Conservation (phyloP, 2,329 filamentous ascomycete genomes). For the Ceratocystis lukuohia region DNA sequence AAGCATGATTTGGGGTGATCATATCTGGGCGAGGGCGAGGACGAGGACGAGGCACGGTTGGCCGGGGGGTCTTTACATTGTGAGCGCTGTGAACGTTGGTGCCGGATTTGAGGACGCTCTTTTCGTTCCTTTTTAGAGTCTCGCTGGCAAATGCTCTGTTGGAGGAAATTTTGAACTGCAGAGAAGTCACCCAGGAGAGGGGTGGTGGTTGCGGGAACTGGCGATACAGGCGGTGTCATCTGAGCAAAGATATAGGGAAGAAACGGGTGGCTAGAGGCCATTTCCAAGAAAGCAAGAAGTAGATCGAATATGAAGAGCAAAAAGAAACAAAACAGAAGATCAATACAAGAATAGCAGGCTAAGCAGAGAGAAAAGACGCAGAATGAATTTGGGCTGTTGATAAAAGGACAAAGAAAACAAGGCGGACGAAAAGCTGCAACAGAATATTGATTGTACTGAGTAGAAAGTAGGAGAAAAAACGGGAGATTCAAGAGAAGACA, state of each 20-base stretch:
- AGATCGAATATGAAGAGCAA: neutral
- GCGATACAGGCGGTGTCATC: slow-evolving; percentile 19
- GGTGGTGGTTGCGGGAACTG: slow-evolving; percentile 12
- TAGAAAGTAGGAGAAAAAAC: neutral
- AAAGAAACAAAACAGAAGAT: neutral
- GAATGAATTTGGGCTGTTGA: neutral
- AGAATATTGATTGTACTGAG: neutral
- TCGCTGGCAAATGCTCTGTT: slow-evolving; percentile 4
- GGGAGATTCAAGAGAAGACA: neutral
- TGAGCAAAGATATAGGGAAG: slow-evolving; percentile 16
- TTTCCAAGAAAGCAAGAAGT: neutral
- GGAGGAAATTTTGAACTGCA: neutral
- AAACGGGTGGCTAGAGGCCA: slow-evolving; percentile 1
- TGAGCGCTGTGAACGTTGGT: neutral
- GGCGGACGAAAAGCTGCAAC: neutral
- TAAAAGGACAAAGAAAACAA: neutral
- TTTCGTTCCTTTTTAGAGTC: neutral
- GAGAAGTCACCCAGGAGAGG: slow-evolving; percentile 16
- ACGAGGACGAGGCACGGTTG: neutral
- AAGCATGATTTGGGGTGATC: neutral
- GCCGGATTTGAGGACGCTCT: neutral
- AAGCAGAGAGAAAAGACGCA: neutral
- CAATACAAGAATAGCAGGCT: neutral
- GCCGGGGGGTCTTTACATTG: slow-evolving; percentile 3
- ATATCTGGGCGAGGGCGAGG: neutral